Evolutionary conservation across 345 rosid species (phyloP), one percentile per base, ranked within the genome.

Genomic region (Aethionema arabicum): DNA sequence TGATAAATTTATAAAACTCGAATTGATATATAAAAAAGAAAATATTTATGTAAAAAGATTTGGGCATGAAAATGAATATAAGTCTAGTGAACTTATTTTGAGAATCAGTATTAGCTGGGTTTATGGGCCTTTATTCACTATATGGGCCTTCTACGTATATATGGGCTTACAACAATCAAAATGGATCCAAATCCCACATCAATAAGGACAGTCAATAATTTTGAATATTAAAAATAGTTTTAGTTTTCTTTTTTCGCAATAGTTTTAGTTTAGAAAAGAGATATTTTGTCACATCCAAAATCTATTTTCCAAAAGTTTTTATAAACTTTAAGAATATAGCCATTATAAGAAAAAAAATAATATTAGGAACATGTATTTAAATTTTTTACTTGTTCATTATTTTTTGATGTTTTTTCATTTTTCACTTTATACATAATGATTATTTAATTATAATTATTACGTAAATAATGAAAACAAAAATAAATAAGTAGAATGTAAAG

Each of bases 41-140:
- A 21, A 21, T 21, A 1, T 21, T 1, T 21, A 15, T 11, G 0
- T 13, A 46, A 54, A 30, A 4, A 30, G 4, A 15, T 2, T 0
- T 38, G 56, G 44, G 40, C 49, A 55, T 21, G 27, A 21, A 21
- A 21, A 4, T 47, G 3, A 5, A 48, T 31, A 66, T 66, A 2
- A 56, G 3, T 47, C 38, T 15, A 27, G 2, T 8, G 31, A 45
- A 36, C 11, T 4, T 44, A 8, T 7, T 49, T 63, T 32, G 15
- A 6, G 31, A 29, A 4, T 21, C 30, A 2, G 4, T 14, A 4
- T 7, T 14, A 13, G 31, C 14, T 59, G n/a, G 14, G 3, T 0
- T 2, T 14, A 42, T 45, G 48, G 54, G 55, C 62, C 44, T 27
- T 6, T 31, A 8, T 38, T 32, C 14, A 4, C 11, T 47, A 54